These are phyloP conservation scores for Entonaema liquescens DNA, from an alignment of 495 filamentous ascomycete genomes.

Conservation along the genomic window DNA sequence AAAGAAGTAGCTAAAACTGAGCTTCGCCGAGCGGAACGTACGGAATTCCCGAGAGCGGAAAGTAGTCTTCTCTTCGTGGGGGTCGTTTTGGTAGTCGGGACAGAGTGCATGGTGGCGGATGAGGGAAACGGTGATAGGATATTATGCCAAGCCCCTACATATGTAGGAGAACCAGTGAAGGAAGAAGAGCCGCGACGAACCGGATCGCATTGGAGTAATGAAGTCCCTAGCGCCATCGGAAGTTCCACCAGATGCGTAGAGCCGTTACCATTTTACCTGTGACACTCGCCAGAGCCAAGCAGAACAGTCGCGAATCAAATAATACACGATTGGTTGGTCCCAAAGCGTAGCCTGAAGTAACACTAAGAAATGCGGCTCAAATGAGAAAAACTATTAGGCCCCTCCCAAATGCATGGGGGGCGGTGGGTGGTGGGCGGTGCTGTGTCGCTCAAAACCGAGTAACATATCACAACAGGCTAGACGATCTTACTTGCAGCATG, in stretches of 20 bases:
- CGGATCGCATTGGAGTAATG: not conserved
- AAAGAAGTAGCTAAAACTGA: not conserved
- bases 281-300: constrained; percentile 4
- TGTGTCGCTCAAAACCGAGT: constrained; percentile 17
- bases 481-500: constrained; percentile 13
- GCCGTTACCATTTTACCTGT: constrained; percentile 12
- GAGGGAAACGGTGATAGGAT: not conserved
- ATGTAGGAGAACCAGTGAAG: not conserved
- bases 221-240: not conserved
- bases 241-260: constrained; percentile 10
- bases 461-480: constrained; percentile 16
- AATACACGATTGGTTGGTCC: constrained; percentile 19
- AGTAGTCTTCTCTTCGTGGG: not conserved
- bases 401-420: not conserved
- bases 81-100: not conserved
- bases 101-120: not conserved
- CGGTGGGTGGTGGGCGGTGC: constrained; percentile 7
- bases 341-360: not conserved
- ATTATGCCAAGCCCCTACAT: not conserved
- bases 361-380: constrained; percentile 30
- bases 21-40: not conserved
- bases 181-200: not conserved
- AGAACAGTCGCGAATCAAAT: constrained; percentile 24
- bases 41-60: not conserved
- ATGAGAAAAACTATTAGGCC: not conserved